Conservation (phyloP, 225 moss, liverwort and hornwort genomes). For the Polytrichum commune region DNA sequence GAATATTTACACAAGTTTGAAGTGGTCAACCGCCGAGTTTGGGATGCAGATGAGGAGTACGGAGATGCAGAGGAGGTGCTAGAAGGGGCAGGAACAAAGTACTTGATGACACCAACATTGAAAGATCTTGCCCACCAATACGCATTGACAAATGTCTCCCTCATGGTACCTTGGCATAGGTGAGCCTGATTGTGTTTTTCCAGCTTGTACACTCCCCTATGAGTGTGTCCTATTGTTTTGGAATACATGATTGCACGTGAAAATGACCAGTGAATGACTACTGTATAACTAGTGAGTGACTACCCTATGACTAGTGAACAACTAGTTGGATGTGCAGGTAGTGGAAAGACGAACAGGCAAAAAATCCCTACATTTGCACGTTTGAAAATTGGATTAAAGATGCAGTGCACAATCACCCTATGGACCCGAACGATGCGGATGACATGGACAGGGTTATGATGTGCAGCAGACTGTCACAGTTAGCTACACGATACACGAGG, state of each 20-base stretch:
- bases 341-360: not conserved
- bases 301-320: too few relatives aligned
- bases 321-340: not conserved
- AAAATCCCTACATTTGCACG: not conserved
- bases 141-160: not conserved
- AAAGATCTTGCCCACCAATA: not conserved
- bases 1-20: not conserved
- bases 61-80: too few relatives aligned
- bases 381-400: not conserved
- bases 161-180: not conserved
- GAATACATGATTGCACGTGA: too few relatives aligned
- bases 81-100: too few relatives aligned
- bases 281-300: too few relatives aligned
- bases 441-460: not conserved
- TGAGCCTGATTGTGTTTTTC: not conserved
- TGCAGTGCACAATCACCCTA: not conserved
- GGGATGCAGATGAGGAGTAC: too few relatives aligned
- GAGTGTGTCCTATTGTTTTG: too few relatives aligned
- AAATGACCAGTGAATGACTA: not conserved
- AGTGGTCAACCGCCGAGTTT: too few relatives aligned
- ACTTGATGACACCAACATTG: not conserved
- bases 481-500: not conserved
- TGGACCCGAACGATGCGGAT: not conserved
- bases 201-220: too few relatives aligned
- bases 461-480: too few relatives aligned